These are phyloP conservation scores for Cladophialophora chaetospira DNA, from an alignment of 2,329 filamentous ascomycete species.

Conservation along the genomic window DNA sequence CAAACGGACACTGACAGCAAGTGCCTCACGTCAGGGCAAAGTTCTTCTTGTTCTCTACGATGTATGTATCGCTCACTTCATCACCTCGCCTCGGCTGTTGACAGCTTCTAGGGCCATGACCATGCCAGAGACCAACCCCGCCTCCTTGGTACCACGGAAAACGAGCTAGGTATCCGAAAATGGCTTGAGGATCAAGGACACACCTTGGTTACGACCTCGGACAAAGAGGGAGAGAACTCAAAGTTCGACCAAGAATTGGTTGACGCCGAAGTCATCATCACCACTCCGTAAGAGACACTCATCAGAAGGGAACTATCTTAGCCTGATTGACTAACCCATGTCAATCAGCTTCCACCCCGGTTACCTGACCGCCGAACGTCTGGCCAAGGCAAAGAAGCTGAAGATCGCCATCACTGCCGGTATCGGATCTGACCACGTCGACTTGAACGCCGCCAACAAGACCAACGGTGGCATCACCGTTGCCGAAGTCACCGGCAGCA, in stretches of 20 bases:
- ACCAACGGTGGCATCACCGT: slow-evolving; percentile 98
- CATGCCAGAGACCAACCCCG: slow-evolving; percentile 86
- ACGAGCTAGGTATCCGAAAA: slow-evolving; percentile 94
- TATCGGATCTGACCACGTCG: slow-evolving; percentile 98
- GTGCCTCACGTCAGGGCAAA: slow-evolving; percentile 80
- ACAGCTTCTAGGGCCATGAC: slow-evolving; percentile 62
- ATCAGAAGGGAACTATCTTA: neutral
- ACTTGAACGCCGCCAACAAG: slow-evolving; percentile 94
- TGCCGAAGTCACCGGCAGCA: slow-evolving; percentile 95
- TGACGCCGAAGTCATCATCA: slow-evolving; percentile 98
- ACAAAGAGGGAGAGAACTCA: slow-evolving; percentile 94
- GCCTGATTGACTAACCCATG: slow-evolving; percentile 11
- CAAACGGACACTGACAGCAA: slow-evolving; percentile 63
- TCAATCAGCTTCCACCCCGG: slow-evolving; percentile 87
- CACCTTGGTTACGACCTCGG: slow-evolving; percentile 92
- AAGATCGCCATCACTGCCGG: slow-evolving; percentile 96
- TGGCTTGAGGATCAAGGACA: slow-evolving; percentile 98
- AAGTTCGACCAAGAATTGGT: slow-evolving; percentile 94
- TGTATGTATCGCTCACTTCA: slow-evolving; percentile 53
- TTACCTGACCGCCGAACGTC: slow-evolving; percentile 93
- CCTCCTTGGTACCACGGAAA: slow-evolving; percentile 93
- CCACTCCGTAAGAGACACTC: slow-evolving; percentile 71
- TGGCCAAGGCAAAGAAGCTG: slow-evolving; percentile 97
- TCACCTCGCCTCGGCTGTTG: neutral
- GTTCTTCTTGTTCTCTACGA: slow-evolving; percentile 94